Evolutionary conservation across 176 grass and related monocot species (phyloP), one percentile per base, ranked within the genome.

Genomic region (Aechmea fasciata): DNA sequence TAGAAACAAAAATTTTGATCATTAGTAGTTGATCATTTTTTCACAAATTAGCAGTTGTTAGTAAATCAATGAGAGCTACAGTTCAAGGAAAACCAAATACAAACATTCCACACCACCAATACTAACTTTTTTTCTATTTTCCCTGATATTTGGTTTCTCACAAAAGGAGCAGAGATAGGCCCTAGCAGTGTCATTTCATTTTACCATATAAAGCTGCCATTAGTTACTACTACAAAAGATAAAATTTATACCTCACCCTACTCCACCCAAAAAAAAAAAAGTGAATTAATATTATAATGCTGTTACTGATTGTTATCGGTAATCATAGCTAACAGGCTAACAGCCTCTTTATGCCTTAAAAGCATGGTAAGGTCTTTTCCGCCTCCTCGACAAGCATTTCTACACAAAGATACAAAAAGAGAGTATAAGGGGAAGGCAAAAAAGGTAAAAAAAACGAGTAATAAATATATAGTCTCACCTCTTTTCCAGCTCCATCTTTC

Each of bases 401-500:
- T 61, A 61, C 55, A 22, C 20, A n/a, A 61, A 41, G 0, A 41
- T 41, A 41, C 33, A 0, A 61, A 0, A 61, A 10, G n/a, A 61
- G 55, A 61, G 9, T 18, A 10, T 19, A 61, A 61, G 55, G 15
- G 55, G 55, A 61, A 22, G 55, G 10, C 2, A 15, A 49, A 33
- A 23, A 23, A 23, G 22, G 22, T 1, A 23, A 23, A 23, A 23
- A 23, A 79, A 47, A n/a, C 18, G 3, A 20, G 10, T 18, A 9
- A n/a, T 24, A 13, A 4, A 47, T 65, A 28, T 13, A 14, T 1
- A 52, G 50, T 24, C 71, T 73, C 65, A 87, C 88, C 84, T 91
- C 64, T 71, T 87, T 23, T 87, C 78, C 14, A 84, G 64, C 22
- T 91, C 81, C 48, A 76, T 75, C 69, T 87, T 87, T 68, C 78